phyloP scores from a whole-genome alignment of 139 green algal species.

The Diplosphaera chodatii region DNA sequence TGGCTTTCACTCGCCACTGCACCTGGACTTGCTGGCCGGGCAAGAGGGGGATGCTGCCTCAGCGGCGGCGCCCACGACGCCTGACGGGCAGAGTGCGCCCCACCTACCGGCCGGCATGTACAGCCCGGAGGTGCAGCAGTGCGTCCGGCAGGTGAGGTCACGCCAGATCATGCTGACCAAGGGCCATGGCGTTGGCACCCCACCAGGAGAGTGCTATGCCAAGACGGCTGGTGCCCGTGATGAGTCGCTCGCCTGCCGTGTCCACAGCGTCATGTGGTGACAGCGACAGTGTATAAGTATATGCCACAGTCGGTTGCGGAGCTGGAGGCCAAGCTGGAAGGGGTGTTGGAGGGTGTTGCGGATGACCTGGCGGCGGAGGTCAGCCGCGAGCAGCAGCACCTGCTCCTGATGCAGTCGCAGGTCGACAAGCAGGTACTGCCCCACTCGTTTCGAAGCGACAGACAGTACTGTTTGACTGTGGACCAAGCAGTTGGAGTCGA shows the following conservation, averaged over 20 bases:
- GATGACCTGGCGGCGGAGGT: slow-evolving; percentile 27
- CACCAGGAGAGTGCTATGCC: no score
- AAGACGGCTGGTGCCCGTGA: no score
- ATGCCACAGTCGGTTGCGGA: background rate
- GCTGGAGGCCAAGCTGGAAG: slow-evolving; percentile 17
- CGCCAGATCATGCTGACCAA: no score
- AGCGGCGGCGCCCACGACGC: background rate
- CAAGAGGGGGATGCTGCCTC: background rate
- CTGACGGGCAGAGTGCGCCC: background rate
- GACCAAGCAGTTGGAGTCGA: no score
- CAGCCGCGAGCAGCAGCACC: slow-evolving; percentile 21
- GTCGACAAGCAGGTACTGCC: slow-evolving; percentile 22
- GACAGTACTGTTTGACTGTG: no score
- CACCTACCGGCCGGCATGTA: background rate
- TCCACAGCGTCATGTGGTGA: no score
- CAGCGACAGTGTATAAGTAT: no score
- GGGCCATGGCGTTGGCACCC: no score
- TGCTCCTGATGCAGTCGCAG: slow-evolving; percentile 32
- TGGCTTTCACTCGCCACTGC: no score
- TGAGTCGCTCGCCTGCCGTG: no score
- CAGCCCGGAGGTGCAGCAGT: slow-evolving; percentile 5
- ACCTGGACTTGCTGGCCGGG: background rate
- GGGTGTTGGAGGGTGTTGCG: slow-evolving; percentile 15
- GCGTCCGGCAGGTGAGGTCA: background rate
- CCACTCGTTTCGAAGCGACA: no score